These are phyloP conservation scores for Boechera retrofracta DNA, from an alignment of 345 rosid genomes.

Conservation along the genomic window DNA sequence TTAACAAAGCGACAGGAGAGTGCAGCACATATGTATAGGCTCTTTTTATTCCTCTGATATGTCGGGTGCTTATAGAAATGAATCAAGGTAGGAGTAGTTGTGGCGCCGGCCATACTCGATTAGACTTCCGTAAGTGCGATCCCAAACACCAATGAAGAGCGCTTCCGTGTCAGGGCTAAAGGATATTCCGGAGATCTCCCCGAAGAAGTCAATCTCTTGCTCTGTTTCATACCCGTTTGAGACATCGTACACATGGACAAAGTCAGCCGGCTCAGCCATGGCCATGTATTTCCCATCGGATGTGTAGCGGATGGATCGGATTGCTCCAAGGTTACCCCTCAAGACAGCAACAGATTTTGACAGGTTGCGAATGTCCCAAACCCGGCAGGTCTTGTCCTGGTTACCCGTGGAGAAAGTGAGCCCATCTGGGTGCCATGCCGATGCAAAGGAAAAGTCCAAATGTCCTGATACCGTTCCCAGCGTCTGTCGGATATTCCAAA, in stretches of 20 bases:
- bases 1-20: constrained; percentile 54
- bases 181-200: constrained; percentile 81
- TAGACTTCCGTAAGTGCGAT: constrained; percentile 88
- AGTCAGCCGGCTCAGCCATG: constrained; percentile 84
- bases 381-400: constrained; percentile 79
- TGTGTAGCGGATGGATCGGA: constrained; percentile 73
- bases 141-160: constrained; percentile 82
- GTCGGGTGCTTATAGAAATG: constrained; percentile 41
- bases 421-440: constrained; percentile 85
- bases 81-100: constrained; percentile 66
- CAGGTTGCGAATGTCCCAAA: constrained; percentile 74
- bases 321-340: constrained; percentile 82
- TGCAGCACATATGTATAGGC: constrained; percentile 47
- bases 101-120: constrained; percentile 64
- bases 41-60: constrained; percentile 47
- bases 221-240: constrained; percentile 63
- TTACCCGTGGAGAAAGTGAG: constrained; percentile 76
- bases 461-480: constrained; percentile 60
- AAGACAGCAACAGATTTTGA: constrained; percentile 66
- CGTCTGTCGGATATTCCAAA: constrained; percentile 44
- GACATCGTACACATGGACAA: constrained; percentile 75
- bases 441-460: constrained; percentile 80
- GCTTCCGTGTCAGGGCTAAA: constrained; percentile 80
- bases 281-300: constrained; percentile 80
- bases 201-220: constrained; percentile 84